A percentile compares a stretch with the other conserved stretches of the same genome.
Evolutionary conservation across 768 basidiomycete genomes (phyloP).

Genomic region (Megacollybia marginata): DNA sequence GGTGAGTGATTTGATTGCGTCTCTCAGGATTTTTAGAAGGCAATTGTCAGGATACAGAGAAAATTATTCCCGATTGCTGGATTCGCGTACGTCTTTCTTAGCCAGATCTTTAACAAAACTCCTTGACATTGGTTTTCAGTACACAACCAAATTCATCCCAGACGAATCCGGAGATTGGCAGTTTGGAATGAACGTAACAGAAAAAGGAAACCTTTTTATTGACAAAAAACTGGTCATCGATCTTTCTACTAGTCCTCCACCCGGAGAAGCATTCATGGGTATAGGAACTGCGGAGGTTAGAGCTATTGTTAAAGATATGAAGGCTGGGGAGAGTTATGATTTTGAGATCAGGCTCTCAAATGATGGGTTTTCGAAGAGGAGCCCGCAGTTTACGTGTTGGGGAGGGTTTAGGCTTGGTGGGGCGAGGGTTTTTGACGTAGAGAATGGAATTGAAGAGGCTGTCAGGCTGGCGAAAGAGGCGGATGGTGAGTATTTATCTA

Average conservation of each 20-base stretch:
- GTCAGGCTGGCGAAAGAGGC: conserved; percentile 28
- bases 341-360: conserved; percentile 31
- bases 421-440: conserved; percentile 22
- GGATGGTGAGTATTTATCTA: conserved; percentile 23
- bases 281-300: conserved; percentile 34
- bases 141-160: conserved; percentile 37
- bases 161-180: conserved; percentile 47
- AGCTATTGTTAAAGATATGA: conserved; percentile 26
- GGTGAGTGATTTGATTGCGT: conserved; percentile 16
- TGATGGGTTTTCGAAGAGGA: conserved; percentile 24
- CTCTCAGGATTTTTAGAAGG: too few species aligned
- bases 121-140: conserved; percentile 16
- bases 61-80: conserved; percentile 35
- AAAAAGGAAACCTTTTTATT: conserved; percentile 43
- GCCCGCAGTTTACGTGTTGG: conserved; percentile 30
- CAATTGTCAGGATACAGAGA: conserved; percentile 23
- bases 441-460: conserved; percentile 34
- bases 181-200: conserved; percentile 37
- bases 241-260: conserved; percentile 30
- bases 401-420: conserved; percentile 32
- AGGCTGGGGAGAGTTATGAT: conserved; percentile 33
- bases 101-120: background rate
- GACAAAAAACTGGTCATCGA: conserved; percentile 40
- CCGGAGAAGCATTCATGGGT: conserved; percentile 35
- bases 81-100: conserved; percentile 25